A percentile compares a stretch with the other conserved stretches of the same genome.
phyloP scores from a whole-genome alignment of 2,329 filamentous ascomycete genomes.

The Pleoardoris graminearum region DNA sequence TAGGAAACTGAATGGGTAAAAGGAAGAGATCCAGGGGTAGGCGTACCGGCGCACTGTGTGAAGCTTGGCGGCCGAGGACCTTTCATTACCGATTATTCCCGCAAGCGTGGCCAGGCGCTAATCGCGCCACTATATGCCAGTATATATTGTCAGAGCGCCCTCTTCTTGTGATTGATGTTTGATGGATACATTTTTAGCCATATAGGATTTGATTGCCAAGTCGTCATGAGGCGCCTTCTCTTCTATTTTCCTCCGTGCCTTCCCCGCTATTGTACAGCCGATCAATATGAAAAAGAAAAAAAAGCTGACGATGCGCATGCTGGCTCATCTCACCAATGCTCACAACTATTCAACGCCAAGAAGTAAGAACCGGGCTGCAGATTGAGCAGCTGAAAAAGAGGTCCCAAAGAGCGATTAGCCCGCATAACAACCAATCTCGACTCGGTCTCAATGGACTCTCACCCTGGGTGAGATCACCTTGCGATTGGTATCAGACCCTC shows the following conservation, averaged over 20 bases:
- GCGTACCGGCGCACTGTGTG: background rate
- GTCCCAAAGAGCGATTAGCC: background rate
- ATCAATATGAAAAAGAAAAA: background rate
- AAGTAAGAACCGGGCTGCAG: background rate
- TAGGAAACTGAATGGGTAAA: slow-evolving; percentile 1
- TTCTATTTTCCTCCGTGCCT: background rate
- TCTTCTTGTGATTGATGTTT: no score
- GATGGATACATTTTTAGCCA: background rate
- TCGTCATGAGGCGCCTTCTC: background rate
- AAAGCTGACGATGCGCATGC: background rate
- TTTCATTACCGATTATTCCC: background rate
- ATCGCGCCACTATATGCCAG: no score
- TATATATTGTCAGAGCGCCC: no score
- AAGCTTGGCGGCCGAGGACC: background rate
- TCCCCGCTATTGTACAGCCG: slow-evolving; percentile 1
- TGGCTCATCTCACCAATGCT: background rate
- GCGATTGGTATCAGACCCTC: slow-evolving; percentile 32
- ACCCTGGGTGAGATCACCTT: background rate
- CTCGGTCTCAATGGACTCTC: background rate
- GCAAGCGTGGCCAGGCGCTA: no score
- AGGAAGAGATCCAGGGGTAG: background rate
- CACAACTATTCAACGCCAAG: slow-evolving; percentile 1
- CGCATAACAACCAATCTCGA: background rate
- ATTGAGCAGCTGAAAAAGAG: background rate
- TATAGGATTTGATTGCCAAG: background rate